Evolutionary conservation across 192 early-diverging fungal species (phyloP).

Genomic region (Paraglomus brasilianum): DNA sequence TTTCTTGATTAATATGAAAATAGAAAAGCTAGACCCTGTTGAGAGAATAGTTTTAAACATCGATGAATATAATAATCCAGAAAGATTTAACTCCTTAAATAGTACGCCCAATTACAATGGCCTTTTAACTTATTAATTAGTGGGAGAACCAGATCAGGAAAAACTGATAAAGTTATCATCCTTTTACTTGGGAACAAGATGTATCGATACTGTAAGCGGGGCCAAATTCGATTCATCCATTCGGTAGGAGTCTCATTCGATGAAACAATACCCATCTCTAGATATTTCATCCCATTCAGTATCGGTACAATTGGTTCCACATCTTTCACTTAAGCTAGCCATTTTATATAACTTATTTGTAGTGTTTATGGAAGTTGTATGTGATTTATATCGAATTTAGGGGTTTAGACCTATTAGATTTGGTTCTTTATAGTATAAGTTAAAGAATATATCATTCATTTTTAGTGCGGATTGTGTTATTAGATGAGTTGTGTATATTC

Average conservation of each 20-base stretch:
- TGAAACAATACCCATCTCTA: constrained; percentile 12
- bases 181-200: constrained; percentile 24
- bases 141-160: constrained; percentile 20
- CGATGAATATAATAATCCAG: constrained; percentile 15
- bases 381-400: constrained; percentile 19
- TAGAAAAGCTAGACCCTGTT: constrained; percentile 12
- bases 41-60: constrained; percentile 10
- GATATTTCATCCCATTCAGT: constrained; percentile 27
- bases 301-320: constrained; percentile 28
- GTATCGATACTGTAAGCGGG: neutral
- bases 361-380: constrained; percentile 24
- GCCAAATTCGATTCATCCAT: constrained; percentile 20
- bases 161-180: constrained; percentile 1
- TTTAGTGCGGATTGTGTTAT: too few relatives aligned
- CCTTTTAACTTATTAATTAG: constrained; percentile 9
- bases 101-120: constrained; percentile 1
- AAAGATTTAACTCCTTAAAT: constrained; percentile 13
- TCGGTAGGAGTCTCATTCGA: constrained; percentile 19
- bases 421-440: neutral
- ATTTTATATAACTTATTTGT: constrained; percentile 28
- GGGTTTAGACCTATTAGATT: constrained; percentile 24
- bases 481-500: too few relatives aligned
- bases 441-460: too few relatives aligned
- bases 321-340: constrained; percentile 28
- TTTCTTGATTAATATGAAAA: neutral